Conservation (phyloP, 768 basidiomycete genomes). For the Leccinum fibrillosum region DNA sequence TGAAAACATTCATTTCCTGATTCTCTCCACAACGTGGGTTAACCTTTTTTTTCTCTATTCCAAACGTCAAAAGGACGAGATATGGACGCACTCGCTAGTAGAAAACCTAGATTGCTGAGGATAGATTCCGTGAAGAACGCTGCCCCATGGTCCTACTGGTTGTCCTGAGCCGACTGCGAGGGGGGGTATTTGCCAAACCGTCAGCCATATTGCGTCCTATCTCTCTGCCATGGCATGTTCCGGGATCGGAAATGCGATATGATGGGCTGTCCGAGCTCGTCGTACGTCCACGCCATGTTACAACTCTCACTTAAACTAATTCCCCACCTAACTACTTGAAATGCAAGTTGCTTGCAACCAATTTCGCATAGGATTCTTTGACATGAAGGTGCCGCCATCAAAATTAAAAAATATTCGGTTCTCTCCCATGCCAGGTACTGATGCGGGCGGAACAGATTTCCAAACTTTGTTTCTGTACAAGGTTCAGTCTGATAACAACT, state of each 20-base stretch:
- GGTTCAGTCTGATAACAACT: slow-evolving; percentile 16
- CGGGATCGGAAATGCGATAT: neutral
- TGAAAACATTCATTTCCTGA: neutral
- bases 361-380: neutral
- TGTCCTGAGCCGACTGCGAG: neutral
- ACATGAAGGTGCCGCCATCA: slow-evolving; percentile 4
- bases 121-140: neutral
- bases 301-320: slow-evolving; percentile 1
- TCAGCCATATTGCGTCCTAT: neutral
- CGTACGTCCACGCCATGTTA: neutral
- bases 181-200: neutral
- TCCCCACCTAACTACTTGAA: neutral
- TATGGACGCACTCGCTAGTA: neutral
- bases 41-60: slow-evolving; percentile 16
- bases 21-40: slow-evolving; percentile 22
- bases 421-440: slow-evolving; percentile 10
- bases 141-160: neutral
- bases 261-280: neutral
- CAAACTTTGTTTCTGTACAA: slow-evolving; percentile 9
- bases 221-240: neutral
- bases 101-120: neutral
- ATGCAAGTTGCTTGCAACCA: slow-evolving; percentile 7
- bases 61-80: neutral
- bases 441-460: slow-evolving; percentile 14
- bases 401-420: slow-evolving; percentile 10